Evolutionary conservation across 208 protist species (phyloP), one percentile per base, ranked within the genome.

Genomic region (Tritrichomonas foetus): DNA sequence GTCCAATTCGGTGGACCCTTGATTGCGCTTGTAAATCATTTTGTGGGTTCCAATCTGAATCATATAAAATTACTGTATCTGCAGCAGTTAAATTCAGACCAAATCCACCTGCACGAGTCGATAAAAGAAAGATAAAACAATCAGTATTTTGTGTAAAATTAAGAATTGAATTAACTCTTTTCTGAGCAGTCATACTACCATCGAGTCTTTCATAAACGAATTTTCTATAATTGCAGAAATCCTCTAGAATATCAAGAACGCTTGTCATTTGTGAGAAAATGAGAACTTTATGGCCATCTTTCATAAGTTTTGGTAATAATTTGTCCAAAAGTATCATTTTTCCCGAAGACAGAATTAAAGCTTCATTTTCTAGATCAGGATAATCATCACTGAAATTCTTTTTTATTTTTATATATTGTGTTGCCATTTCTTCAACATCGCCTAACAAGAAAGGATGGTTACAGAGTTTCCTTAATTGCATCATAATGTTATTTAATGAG

Each of bases 31-130:
- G 98, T 14, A 98, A 95, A 95, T 99, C 98, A 53, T 98, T 97
- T 94, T 99, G 98, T n/a, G 98, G 98, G 95, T 99, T 99, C 97
- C 98, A 99, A 95, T 99, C 98, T 25, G 94, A 95, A 93, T 98
- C 97, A 84, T 97, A 96, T 49, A 97, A 96, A 69, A 97, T 96
- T 39, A 97, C 96, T 30, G 96, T 97, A 80, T 97, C 96, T 20
- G 97, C 97, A 1, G 96, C 95, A 0, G 95, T 97, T 55, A 97
- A 72, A 94, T 97, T 97, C 92, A 97, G 96, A 53, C 97, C 97
- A 1, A 97, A 82, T 27, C 97, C 97, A 75, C 97, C 97, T 9
- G 97, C 96, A 61, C 96, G 82, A 16, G 97, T 97, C 41, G 94
- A 96, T 3, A 97, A 92, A 20, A 97, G 92, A 66, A 97, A 97